These are phyloP conservation scores for Nakaseomyces kungkrabaensis DNA, from an alignment of 1,139 yeast species.

Conservation along the genomic window DNA sequence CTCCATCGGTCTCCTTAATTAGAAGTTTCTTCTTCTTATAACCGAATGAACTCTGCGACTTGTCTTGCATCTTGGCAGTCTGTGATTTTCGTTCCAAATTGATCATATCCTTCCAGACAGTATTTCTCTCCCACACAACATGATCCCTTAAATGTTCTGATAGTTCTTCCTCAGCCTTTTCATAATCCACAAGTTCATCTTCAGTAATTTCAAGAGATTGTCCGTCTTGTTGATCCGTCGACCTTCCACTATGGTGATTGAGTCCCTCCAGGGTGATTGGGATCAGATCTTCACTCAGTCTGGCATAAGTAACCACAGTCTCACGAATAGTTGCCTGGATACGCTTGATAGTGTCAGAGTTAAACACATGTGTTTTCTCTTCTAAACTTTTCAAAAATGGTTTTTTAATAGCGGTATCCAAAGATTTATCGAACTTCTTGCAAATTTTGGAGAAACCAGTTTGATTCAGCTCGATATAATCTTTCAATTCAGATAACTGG, in stretches of 20 bases:
- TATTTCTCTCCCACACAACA: conserved; percentile 91
- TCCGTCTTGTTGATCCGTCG: background rate
- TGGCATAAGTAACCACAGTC: conserved; percentile 35
- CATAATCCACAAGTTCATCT: conserved; percentile 9
- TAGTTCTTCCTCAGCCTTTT: conserved; percentile 52
- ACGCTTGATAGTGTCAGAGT: conserved; percentile 35
- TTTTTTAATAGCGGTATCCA: conserved; percentile 49
- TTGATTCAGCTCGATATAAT: conserved; percentile 69
- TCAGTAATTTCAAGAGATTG: conserved; percentile 4
- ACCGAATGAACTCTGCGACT: conserved; percentile 8
- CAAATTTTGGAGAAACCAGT: conserved; percentile 85
- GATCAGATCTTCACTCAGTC: conserved; percentile 28
- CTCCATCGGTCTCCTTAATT: conserved; percentile 3
- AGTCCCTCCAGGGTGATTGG: background rate
- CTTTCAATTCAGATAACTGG: conserved; percentile 69
- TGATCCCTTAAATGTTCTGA: conserved; percentile 77
- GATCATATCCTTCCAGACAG: conserved; percentile 95
- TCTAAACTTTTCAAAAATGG: conserved; percentile 39
- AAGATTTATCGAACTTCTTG: conserved; percentile 81
- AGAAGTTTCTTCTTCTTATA: conserved; percentile 16
- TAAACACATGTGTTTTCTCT: conserved; percentile 38
- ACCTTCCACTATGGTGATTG: background rate
- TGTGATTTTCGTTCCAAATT: conserved; percentile 71
- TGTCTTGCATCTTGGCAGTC: conserved; percentile 36
- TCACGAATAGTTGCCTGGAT: conserved; percentile 38